Conservation (phyloP, 2,329 filamentous ascomycete species). For the Apiospora rasikravindrae region DNA sequence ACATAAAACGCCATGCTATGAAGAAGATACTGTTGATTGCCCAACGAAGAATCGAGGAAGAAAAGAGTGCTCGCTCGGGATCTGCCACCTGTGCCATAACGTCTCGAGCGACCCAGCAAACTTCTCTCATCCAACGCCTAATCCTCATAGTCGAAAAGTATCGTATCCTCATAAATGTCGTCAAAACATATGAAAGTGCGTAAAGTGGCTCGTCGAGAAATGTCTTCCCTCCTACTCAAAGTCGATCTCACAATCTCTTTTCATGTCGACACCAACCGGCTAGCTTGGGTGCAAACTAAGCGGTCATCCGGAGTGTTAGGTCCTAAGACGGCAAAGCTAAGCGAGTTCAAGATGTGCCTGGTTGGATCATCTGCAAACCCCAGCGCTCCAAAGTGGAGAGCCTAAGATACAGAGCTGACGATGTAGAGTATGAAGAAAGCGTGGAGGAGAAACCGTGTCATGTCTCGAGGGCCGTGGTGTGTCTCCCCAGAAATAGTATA, state of each 20-base stretch:
- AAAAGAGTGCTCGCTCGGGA: neutral
- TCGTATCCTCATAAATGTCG: conserved; percentile 1
- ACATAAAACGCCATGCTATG: neutral
- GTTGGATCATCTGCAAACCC: neutral
- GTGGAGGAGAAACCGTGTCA: neutral
- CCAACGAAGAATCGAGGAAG: neutral
- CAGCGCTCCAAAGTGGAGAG: neutral
- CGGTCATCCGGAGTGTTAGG: neutral
- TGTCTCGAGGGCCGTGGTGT: neutral
- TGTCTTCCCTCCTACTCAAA: neutral
- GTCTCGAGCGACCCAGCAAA: neutral
- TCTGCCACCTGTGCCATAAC: neutral
- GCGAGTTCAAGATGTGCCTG: neutral
- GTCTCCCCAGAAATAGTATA: neutral
- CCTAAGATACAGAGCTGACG: neutral
- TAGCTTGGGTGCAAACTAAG: neutral
- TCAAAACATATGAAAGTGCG: neutral
- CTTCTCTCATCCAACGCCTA: neutral
- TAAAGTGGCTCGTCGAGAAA: neutral
- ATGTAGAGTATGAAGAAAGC: neutral
- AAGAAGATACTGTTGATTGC: neutral
- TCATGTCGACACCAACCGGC: conserved; percentile 4
- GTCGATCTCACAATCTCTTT: neutral
- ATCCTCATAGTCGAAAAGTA: neutral
- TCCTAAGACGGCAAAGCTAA: neutral